These are phyloP conservation scores for Ajuga reptans DNA, from an alignment of 305 asterid genomes.

Conservation along the genomic window DNA sequence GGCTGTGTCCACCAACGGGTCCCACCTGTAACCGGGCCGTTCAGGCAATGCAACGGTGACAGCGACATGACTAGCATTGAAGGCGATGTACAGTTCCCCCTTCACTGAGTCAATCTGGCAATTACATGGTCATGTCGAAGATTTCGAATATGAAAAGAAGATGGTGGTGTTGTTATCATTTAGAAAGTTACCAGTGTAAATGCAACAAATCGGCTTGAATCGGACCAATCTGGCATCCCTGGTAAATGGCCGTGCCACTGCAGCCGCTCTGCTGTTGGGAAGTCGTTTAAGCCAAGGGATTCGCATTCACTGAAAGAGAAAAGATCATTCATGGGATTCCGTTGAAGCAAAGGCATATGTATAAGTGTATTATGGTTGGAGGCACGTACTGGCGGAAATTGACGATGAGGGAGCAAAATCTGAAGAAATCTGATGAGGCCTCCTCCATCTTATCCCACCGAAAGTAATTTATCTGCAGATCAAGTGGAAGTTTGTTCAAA, in stretches of 20 bases:
- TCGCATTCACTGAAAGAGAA: conserved; percentile 59
- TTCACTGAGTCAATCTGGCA: conserved; percentile 69
- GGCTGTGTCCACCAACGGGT: conserved; percentile 79
- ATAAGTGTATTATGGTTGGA: neutral
- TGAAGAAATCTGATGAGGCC: conserved; percentile 60
- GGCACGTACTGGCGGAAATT: conserved; percentile 60
- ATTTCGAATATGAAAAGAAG: neutral
- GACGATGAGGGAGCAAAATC: conserved; percentile 72
- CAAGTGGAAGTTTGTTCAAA: conserved; percentile 19
- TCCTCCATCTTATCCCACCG: conserved; percentile 94
- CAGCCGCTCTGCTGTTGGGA: conserved; percentile 86
- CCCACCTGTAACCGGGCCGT: conserved; percentile 75
- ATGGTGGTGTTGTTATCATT: neutral
- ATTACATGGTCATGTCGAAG: neutral
- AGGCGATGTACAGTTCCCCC: conserved; percentile 72
- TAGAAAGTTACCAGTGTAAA: conserved; percentile 59
- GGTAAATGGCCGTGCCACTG: conserved; percentile 93
- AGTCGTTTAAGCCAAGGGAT: conserved; percentile 77
- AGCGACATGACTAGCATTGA: conserved; percentile 73
- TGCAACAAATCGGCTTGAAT: conserved; percentile 76
- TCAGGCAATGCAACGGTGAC: conserved; percentile 62
- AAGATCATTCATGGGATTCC: neutral
- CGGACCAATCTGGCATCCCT: conserved; percentile 79
- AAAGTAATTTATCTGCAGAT: conserved; percentile 78
- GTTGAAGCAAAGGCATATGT: neutral